phyloP scores from a whole-genome alignment of 108 stramenopile species.

The Cyclotella cryptica region DNA sequence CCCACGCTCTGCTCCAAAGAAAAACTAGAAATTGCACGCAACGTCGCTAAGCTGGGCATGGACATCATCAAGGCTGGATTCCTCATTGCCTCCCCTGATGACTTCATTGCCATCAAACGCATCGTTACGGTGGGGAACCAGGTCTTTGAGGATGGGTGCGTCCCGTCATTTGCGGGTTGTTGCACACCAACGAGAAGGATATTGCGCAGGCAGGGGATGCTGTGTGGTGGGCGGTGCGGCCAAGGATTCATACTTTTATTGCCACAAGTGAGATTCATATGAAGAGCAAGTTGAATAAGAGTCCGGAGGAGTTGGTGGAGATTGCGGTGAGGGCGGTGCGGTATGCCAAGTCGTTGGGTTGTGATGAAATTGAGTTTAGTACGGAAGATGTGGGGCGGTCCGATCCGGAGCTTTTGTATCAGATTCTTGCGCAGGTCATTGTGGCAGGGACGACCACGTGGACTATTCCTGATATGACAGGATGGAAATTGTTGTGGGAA shows the following conservation, averaged over 20 bases:
- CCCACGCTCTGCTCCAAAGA: slow-evolving; percentile 93
- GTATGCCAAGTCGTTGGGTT: slow-evolving; percentile 90
- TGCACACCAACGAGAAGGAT: slow-evolving; percentile 90
- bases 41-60: slow-evolving; percentile 93
- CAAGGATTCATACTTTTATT: slow-evolving; percentile 97
- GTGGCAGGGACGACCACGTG: slow-evolving; percentile 92
- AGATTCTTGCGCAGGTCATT: slow-evolving; percentile 90
- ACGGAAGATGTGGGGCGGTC: slow-evolving; percentile 97
- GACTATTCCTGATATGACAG: slow-evolving; percentile 94
- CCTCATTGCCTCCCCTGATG: slow-evolving; percentile 96
- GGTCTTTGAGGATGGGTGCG: slow-evolving; percentile 91
- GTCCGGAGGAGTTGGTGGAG: slow-evolving; percentile 93
- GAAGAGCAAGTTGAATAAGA: slow-evolving; percentile 97
- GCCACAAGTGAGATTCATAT: slow-evolving; percentile 98
- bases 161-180: slow-evolving; percentile 95
- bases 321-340: slow-evolving; percentile 93
- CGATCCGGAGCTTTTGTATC: slow-evolving; percentile 93
- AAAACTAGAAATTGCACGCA: slow-evolving; percentile 96
- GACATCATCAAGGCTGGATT: slow-evolving; percentile 99
- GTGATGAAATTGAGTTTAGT: slow-evolving; percentile 96
- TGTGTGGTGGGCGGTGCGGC: too few relatives aligned
- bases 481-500: slow-evolving; percentile 97
- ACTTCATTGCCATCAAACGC: slow-evolving; percentile 95
- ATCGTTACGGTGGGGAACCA: slow-evolving; percentile 95
- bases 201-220: slow-evolving; percentile 95